Base-by-base conservation (phyloP, 2,329 filamentous ascomycete species). In the Biscogniauxia sp. region DNA sequence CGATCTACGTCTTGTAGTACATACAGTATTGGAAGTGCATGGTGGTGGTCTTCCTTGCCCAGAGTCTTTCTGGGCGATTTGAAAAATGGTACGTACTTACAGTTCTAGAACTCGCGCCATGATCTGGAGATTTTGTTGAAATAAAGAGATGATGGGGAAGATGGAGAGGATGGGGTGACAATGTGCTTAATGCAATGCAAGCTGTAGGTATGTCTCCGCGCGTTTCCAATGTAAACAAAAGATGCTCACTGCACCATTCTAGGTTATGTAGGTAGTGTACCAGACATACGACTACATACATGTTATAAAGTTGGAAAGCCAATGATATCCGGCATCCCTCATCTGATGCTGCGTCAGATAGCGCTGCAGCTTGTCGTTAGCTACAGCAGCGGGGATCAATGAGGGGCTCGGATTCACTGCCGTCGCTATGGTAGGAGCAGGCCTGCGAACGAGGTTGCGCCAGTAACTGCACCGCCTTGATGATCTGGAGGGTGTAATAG, bases 201-300 rank as follows among this genome's bases (percentile, higher is more conserved):
- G 19, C 51, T 52, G 51, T 26, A 52, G 17, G 37, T 45, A 45
- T 45, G 37, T 45, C 37, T 45, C 37, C 37, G 54, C 57, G 61
- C 54, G 64, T 63, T 64, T 49, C 53, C 32, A 55, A 65, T 64
- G 68, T 70, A 70, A 69, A 69, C 64, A 70, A 69, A 66, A 13
- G 25, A 41, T 53, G 37, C 37, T 19, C 28, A 51, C n/a, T 9
- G 19, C 37, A 28, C 37, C 19, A 11, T 45, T 56, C 20, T 23
- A n/a, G n/a, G n/a, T n/a, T n/a, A 54, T 58, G 23, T 56, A 59
- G 49, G 45, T 62, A 64, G 66, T 66, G 56, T 59, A 32, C 28
- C 23, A 23, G 23, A 23, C 23, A 23, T 32, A 9, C 28, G 6
- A n/a, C n/a, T 32, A 32, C 28, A 32, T 32, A 45, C 37, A 45